These are phyloP conservation scores for Candida hispaniensis DNA, from an alignment of 805 yeast species.

Conservation along the genomic window DNA sequence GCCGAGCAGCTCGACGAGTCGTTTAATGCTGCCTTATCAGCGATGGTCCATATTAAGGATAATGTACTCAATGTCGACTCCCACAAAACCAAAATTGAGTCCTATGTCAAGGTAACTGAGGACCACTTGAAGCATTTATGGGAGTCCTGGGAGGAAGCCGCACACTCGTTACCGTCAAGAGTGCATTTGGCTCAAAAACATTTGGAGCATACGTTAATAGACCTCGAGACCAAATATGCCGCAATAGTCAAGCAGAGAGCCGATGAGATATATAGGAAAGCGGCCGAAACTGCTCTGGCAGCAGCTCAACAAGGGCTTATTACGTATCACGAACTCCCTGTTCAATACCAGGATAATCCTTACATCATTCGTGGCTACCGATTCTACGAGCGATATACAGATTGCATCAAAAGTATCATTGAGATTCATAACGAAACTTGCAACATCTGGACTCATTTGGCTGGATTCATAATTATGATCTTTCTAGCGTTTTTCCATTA, in stretches of 20 bases:
- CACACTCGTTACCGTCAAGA: conserved; percentile 21
- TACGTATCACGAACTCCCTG: conserved; percentile 80
- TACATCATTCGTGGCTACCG: conserved; percentile 78
- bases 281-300: conserved; percentile 21
- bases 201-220: conserved; percentile 28
- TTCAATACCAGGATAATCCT: conserved; percentile 88
- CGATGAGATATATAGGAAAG: conserved; percentile 11
- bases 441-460: conserved; percentile 86
- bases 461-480: conserved; percentile 52
- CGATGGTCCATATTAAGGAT: conserved; percentile 25
- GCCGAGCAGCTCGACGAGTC: conserved; percentile 27
- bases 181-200: conserved; percentile 25
- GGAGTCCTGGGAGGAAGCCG: conserved; percentile 14
- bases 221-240: conserved; percentile 27
- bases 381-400: conserved; percentile 53
- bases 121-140: conserved; percentile 20
- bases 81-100: conserved; percentile 29
- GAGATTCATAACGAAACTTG: conserved; percentile 74
- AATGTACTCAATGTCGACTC: conserved; percentile 25
- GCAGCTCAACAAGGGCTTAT: conserved; percentile 37
- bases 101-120: conserved; percentile 26
- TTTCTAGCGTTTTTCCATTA: conserved; percentile 50
- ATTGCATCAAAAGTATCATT: conserved; percentile 52
- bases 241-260: conserved; percentile 14
- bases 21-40: conserved; percentile 24